Percentiles rank a stretch among this genome's conserved stretches.
These are phyloP conservation scores for Fusarium humuli DNA, from an alignment of 2,329 filamentous ascomycete species.

Conservation along the genomic window DNA sequence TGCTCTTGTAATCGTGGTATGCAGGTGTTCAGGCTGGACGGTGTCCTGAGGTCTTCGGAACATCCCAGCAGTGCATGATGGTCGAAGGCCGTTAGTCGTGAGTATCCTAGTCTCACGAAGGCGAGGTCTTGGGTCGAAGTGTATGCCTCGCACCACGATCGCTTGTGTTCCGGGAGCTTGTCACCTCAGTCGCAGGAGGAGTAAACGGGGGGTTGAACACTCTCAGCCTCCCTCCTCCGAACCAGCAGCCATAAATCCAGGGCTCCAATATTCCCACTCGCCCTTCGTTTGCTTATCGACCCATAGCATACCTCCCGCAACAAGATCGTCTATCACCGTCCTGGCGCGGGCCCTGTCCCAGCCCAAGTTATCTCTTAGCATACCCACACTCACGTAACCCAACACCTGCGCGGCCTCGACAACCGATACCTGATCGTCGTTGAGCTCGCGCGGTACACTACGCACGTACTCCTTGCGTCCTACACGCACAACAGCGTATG, in stretches of 20 bases:
- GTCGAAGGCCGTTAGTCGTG: neutral
- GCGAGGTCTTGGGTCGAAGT: neutral
- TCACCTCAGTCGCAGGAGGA: neutral
- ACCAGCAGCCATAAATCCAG: conserved; percentile 71
- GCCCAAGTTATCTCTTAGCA: conserved; percentile 85
- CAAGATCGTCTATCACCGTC: conserved; percentile 89
- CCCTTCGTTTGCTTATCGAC: conserved; percentile 81
- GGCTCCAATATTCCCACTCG: conserved; percentile 96
- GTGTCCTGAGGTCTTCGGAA: neutral
- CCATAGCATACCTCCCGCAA: conserved; percentile 93
- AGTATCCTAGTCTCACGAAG: neutral
- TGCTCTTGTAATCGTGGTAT: neutral
- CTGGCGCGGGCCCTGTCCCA: conserved; percentile 89
- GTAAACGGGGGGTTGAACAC: neutral
- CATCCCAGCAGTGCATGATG: neutral
- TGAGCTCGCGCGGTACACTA: conserved; percentile 93
- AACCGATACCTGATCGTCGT: conserved; percentile 91
- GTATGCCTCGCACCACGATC: neutral
- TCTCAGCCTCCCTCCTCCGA: conserved; percentile 34
- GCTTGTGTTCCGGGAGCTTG: neutral
- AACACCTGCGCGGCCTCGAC: conserved; percentile 91
- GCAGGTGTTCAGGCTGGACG: neutral
- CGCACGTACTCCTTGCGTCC: conserved; percentile 89
- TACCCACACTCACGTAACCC: conserved; percentile 89
- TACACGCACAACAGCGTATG: conserved; percentile 86